Conservation (phyloP, 2,329 filamentous ascomycete species). For the Sarocladium kiliense region DNA sequence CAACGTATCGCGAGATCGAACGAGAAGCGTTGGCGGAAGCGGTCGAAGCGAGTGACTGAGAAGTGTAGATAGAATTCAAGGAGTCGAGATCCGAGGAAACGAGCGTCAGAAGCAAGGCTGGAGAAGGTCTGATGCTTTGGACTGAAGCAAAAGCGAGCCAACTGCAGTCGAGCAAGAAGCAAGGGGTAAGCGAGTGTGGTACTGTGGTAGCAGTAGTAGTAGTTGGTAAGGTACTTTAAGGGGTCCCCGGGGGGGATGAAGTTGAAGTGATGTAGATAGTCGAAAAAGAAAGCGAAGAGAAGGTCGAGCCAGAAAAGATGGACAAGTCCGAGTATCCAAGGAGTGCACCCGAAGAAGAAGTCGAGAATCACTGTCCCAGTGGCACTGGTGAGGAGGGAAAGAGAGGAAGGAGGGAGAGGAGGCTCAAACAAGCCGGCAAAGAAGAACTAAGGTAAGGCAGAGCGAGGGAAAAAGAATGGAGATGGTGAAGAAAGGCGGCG, state of each 20-base stretch:
- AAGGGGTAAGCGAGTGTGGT: constrained; percentile 5
- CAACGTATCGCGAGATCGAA: neutral
- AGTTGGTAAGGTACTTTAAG: neutral
- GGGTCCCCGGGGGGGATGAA: neutral
- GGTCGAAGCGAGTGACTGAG: constrained; percentile 9
- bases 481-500: constrained; percentile 7
- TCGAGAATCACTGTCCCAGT: constrained; percentile 7
- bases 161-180: constrained; percentile 3
- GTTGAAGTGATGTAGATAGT: neutral
- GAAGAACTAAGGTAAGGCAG: neutral
- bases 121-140: neutral
- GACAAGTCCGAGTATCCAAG: constrained; percentile 6
- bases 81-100: neutral
- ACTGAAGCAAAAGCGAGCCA: neutral
- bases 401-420: neutral
- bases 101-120: constrained; percentile 1
- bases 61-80: neutral
- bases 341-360: constrained; percentile 5
- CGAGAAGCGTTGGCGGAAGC: neutral
- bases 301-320: constrained; percentile 8
- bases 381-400: constrained; percentile 8
- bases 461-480: constrained; percentile 8
- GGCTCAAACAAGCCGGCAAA: neutral
- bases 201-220: neutral
- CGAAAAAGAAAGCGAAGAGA: constrained; percentile 5